Evolutionary conservation across 768 basidiomycete species (phyloP).

Genomic region (Fibroporia radiculosa): DNA sequence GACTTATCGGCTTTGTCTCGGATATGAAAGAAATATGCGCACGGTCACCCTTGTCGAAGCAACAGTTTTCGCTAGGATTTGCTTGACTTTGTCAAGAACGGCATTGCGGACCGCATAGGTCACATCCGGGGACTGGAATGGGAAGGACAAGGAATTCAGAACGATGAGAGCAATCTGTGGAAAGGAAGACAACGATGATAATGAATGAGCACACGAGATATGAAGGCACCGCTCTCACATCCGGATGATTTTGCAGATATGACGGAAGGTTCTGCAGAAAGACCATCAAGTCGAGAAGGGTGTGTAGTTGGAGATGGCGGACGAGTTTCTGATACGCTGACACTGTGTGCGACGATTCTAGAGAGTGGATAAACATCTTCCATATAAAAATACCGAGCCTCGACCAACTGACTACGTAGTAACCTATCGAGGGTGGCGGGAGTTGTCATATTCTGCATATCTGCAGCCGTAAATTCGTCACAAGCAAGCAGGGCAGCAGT

Average conservation of each 20-base stretch:
- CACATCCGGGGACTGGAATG: constrained; percentile 48
- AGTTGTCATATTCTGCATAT: constrained; percentile 42
- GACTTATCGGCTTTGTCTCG: background rate
- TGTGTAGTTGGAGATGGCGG: constrained; percentile 35
- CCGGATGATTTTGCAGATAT: constrained; percentile 36
- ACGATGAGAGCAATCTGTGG: constrained; percentile 56
- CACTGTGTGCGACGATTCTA: constrained; percentile 9
- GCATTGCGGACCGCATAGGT: constrained; percentile 29
- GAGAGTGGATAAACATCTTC: background rate
- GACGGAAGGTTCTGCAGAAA: constrained; percentile 48
- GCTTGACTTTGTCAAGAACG: constrained; percentile 45
- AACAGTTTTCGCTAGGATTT: constrained; percentile 42
- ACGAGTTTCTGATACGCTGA: constrained; percentile 22
- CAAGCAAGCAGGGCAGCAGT: constrained; percentile 1
- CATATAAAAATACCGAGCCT: constrained; percentile 5
- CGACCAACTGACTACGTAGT: constrained; percentile 17
- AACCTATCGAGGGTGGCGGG: constrained; percentile 25
- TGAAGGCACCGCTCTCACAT: constrained; percentile 35
- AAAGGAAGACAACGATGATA: background rate
- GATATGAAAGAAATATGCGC: constrained; percentile 8
- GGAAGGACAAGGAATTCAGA: constrained; percentile 59
- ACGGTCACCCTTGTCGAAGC: constrained; percentile 45
- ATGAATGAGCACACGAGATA: constrained; percentile 4
- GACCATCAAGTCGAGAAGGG: constrained; percentile 46
- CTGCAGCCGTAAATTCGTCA: constrained; percentile 18